Evolutionary conservation across 2,329 filamentous ascomycete genomes (phyloP).

Genomic region (Emergomyces pasteurianus): DNA sequence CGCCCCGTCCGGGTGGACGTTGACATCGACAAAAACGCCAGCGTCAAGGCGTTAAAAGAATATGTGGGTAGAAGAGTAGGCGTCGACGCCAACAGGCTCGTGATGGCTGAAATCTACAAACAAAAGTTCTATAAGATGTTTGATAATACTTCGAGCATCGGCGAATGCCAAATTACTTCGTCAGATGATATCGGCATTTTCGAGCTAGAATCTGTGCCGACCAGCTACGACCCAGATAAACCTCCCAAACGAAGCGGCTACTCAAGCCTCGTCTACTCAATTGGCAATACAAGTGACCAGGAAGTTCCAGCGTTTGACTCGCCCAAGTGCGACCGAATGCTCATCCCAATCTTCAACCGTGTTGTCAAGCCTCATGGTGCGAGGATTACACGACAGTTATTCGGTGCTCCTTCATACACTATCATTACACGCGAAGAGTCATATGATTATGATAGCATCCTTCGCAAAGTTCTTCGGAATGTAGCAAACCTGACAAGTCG

Average conservation of each 20-base stretch:
- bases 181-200: constrained; percentile 57
- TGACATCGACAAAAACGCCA: constrained; percentile 60
- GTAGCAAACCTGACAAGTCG: constrained; percentile 65
- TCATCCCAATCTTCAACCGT: constrained; percentile 39
- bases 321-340: constrained; percentile 34
- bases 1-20: constrained; percentile 59
- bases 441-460: constrained; percentile 55
- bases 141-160: constrained; percentile 54
- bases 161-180: constrained; percentile 54
- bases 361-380: constrained; percentile 17
- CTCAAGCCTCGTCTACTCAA: constrained; percentile 18
- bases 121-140: constrained; percentile 80
- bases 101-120: constrained; percentile 72
- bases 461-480: constrained; percentile 67
- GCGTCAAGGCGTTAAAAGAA: constrained; percentile 41
- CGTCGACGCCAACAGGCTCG: constrained; percentile 47
- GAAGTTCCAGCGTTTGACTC: constrained; percentile 30
- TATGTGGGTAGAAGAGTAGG: constrained; percentile 43
- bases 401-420: constrained; percentile 48
- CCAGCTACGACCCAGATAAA: constrained; percentile 54
- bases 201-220: constrained; percentile 67
- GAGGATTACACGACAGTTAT: constrained; percentile 22
- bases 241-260: constrained; percentile 34
- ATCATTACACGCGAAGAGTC: constrained; percentile 63
- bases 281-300: constrained; percentile 24